These are phyloP conservation scores for Huntiella moniliformis DNA, from an alignment of 2,329 filamentous ascomycete species.

Conservation along the genomic window DNA sequence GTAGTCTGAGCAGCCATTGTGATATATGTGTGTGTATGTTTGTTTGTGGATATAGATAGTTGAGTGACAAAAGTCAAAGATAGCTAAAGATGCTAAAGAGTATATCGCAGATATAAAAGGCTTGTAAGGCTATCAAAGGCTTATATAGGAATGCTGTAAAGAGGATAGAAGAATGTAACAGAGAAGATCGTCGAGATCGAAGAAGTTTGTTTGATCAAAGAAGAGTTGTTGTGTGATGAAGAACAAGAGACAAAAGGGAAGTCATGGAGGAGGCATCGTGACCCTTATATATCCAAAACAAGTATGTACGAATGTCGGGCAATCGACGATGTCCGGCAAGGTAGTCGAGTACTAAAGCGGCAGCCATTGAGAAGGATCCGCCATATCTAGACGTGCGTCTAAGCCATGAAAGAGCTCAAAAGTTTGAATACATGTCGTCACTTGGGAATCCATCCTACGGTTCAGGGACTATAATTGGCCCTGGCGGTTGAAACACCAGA, in stretches of 20 bases:
- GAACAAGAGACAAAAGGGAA: not conserved
- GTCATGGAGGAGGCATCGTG: not conserved
- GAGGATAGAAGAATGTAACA: not conserved
- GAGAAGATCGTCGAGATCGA: conserved; percentile 1
- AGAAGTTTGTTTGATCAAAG: not conserved
- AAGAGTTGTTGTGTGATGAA: conserved; percentile 2
- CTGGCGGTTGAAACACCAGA: not conserved
- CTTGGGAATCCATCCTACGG: not conserved
- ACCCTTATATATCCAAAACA: conserved; percentile 9
- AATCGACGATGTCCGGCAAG: conserved; percentile 6
- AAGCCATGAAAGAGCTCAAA: not conserved
- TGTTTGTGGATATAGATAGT: not conserved
- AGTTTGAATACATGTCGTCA: conserved; percentile 3
- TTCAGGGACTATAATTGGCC: conserved; percentile 2
- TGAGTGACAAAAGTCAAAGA: conserved; percentile 1
- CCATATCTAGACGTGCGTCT: too few species aligned
- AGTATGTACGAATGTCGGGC: conserved; percentile 2
- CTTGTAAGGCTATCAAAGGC: not conserved
- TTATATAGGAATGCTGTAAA: not conserved
- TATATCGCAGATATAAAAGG: not conserved
- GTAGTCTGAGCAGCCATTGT: conserved; percentile 11
- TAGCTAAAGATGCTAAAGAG: not conserved
- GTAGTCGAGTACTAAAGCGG: not conserved
- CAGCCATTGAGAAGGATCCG: not conserved
- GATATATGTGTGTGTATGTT: conserved; percentile 14